Evolutionary conservation across 352 stramenopile genomes (phyloP).

Genomic region (Phytopythium mirpurense): DNA sequence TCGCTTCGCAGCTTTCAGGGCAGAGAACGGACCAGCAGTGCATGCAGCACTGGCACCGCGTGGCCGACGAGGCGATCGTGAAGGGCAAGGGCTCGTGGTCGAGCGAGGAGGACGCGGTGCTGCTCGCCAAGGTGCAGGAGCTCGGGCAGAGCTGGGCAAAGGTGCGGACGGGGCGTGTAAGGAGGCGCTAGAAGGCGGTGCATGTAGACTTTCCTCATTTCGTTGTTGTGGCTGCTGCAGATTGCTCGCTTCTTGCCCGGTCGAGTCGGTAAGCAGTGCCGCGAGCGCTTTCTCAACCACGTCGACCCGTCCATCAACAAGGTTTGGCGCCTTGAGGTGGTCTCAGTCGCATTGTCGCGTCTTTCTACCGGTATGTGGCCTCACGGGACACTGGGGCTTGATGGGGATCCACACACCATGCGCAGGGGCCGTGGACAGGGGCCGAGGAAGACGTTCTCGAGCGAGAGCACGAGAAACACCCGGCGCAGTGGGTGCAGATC

Average conservation of each 20-base stretch:
- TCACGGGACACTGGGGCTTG: too few species aligned
- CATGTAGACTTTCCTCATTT: too few species aligned
- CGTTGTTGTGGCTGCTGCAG: conserved; percentile 25
- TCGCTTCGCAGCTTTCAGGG: conserved; percentile 56
- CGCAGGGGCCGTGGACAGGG: conserved; percentile 41
- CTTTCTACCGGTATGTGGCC: too few species aligned
- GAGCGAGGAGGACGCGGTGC: conserved; percentile 31
- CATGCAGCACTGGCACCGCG: conserved; percentile 70
- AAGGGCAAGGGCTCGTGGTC: conserved; percentile 66
- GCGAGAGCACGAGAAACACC: conserved; percentile 15
- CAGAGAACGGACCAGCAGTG: conserved; percentile 70
- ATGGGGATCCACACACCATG: too few species aligned
- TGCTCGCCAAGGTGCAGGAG: conserved; percentile 35
- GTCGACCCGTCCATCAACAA: conserved; percentile 39
- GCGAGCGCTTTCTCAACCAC: conserved; percentile 66
- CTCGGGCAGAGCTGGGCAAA: conserved; percentile 55
- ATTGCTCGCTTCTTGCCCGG: conserved; percentile 51
- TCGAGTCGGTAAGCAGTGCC: conserved; percentile 62
- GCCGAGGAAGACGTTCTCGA: conserved; percentile 37
- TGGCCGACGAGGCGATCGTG: conserved; percentile 37
- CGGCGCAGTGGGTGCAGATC: conserved; percentile 44
- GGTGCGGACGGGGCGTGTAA: too few species aligned
- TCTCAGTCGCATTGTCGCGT: too few species aligned
- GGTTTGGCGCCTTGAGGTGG: too few species aligned
- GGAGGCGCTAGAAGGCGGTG: too few species aligned